Evolutionary conservation across 2,329 filamentous ascomycete species (phyloP), one percentile per base, ranked within the genome.

Genomic region (Cladosporium colombiae): DNA sequence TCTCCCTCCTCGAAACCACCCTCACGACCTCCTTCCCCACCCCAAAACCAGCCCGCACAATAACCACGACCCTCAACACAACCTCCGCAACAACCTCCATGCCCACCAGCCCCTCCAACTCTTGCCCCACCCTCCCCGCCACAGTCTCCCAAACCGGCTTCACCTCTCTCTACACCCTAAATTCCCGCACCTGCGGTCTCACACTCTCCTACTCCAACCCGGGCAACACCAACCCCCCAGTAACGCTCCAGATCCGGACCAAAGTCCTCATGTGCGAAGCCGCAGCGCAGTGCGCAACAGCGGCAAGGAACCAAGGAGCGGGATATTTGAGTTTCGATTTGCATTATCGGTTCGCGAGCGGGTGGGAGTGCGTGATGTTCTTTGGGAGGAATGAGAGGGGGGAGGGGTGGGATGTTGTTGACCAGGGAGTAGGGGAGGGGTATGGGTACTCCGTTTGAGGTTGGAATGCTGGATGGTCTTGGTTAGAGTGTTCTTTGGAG

Each of bases 291-390:
- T 65, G 56, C 3, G 63, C 57, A 1, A 37, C 44, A 2, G 56
- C 29, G 2, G 63, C 63, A 33, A 11, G 49, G 31, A 55, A 65
- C 4, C n/a, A 52, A 23, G 56, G 56, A 29, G 63, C 44, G 6
- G 63, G 63, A 3, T 65, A 65, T 29, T 33, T 60, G 55, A 52
- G 29, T 16, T 59, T 65, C n/a, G 63, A 60, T 21, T 10, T 65
- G 44, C 55, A 60, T 25, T 60, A 46, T 35, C 50, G 52, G 37
- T 64, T 58, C 18, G 44, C 37, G 44, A 46, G 21, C 13, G 53
- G 44, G 46, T 65, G 56, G 55, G 63, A 65, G 63, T 65, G 63
- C 31, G 46, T 60, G 31, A 53, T 65, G 63, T 65, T 59, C 27
- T 65, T 40, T 31, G 63, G 63, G 21, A 16, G 55, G 56, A 65